phyloP scores from a whole-genome alignment of 116 monocot species.

The Zostera marina region DNA sequence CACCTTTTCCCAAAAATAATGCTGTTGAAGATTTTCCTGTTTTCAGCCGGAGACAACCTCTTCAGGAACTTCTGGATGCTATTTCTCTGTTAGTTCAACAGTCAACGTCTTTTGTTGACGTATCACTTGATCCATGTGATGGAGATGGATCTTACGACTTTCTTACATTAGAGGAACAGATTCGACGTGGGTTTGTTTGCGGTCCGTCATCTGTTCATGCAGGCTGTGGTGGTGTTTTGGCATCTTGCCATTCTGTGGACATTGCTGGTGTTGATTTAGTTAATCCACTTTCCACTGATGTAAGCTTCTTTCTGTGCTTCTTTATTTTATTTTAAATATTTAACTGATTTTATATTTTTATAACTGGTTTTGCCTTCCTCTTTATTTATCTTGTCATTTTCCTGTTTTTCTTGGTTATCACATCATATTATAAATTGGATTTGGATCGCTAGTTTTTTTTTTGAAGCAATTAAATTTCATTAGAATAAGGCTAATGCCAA shows the following conservation, averaged over 20 bases:
- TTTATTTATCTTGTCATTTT: background rate
- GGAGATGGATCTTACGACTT: conserved; percentile 64
- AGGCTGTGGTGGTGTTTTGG: conserved; percentile 89
- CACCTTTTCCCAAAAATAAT: conserved; percentile 25
- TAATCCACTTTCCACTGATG: conserved; percentile 84
- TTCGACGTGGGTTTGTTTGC: conserved; percentile 70
- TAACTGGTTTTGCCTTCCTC: background rate
- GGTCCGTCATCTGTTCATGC: conserved; percentile 90
- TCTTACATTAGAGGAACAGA: conserved; percentile 83
- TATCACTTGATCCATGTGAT: conserved; percentile 66
- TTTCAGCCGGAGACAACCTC: conserved; percentile 34
- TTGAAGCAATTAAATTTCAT: too few species aligned
- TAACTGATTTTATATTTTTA: background rate
- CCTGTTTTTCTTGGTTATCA: background rate
- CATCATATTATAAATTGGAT: background rate
- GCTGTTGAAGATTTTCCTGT: conserved; percentile 20
- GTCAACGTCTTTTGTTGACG: conserved; percentile 69
- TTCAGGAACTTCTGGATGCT: conserved; percentile 76
- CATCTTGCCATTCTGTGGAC: conserved; percentile 74
- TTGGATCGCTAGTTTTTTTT: too few species aligned
- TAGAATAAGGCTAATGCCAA: too few species aligned
- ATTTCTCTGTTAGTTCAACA: conserved; percentile 78
- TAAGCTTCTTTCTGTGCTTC: conserved; percentile 19
- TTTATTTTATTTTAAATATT: background rate
- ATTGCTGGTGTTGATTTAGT: conserved; percentile 84